phyloP scores from a whole-genome alignment of 1,139 yeast species.

The Pichia inconspicua region DNA sequence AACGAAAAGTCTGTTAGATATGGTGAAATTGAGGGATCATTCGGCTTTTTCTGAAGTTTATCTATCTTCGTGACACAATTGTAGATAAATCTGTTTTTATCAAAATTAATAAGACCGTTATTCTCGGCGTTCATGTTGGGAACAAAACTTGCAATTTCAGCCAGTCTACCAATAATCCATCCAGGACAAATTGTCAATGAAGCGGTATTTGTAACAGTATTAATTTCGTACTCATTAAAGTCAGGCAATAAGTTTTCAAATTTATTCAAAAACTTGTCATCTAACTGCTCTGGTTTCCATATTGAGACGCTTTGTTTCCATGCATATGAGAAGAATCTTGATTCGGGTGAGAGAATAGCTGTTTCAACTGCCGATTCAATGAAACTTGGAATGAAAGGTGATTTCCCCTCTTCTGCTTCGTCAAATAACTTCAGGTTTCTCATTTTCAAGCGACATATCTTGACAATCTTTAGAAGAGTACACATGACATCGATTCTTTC shows the following conservation, averaged over 20 bases:
- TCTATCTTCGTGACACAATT: conserved; percentile 46
- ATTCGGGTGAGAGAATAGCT: conserved; percentile 74
- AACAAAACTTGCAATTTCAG: conserved; percentile 59
- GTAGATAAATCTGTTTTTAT: conserved; percentile 57
- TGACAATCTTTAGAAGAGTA: conserved; percentile 58
- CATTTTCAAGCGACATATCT: conserved; percentile 66
- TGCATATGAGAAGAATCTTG: conserved; percentile 55
- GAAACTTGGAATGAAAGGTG: conserved; percentile 71
- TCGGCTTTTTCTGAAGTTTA: conserved; percentile 27
- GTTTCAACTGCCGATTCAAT: conserved; percentile 74
- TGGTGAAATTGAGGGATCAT: conserved; percentile 13
- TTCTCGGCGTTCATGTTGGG: conserved; percentile 60
- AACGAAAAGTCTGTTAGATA: conserved; percentile 23
- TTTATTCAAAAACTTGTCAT: conserved; percentile 9
- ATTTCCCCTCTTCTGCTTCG: conserved; percentile 22
- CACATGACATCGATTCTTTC: conserved; percentile 67
- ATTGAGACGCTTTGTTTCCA: conserved; percentile 55
- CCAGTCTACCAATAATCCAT: conserved; percentile 54
- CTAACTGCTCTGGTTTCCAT: conserved; percentile 1
- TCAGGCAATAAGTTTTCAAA: conserved; percentile 14
- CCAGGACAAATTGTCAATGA: conserved; percentile 78
- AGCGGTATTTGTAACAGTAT: conserved; percentile 3
- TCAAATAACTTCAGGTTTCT: conserved; percentile 47
- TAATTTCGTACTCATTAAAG: conserved; percentile 4
- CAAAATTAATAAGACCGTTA: conserved; percentile 54